Evolutionary conservation across 2,329 filamentous ascomycete genomes (phyloP), one percentile per base, ranked within the genome.

Genomic region (Fusarium buxicola): DNA sequence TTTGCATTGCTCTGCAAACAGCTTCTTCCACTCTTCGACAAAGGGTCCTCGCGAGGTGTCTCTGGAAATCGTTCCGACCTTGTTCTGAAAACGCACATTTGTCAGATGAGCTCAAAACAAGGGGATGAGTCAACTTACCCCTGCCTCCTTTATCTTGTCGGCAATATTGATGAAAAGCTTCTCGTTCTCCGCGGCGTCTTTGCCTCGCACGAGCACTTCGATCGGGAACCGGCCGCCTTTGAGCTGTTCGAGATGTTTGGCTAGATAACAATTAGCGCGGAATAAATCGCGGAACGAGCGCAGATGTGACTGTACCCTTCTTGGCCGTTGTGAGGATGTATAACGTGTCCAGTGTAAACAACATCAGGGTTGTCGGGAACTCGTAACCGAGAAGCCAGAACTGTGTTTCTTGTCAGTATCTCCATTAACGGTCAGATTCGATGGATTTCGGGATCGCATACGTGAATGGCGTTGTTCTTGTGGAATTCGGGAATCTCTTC

Each of bases 331-430:
- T 99, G 66, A 99, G 88, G 58, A 98, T 90, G 79, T 95, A 96
- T 70, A 98, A 84, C 41, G 88, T 88, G 60, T 98, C 95, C 60
- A 89, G 81, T 2, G 94, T 98, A 76, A 99, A 89, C 48, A 99
- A 85, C 83, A 99, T 92, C 64, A 99, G 83, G 0, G 95, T 99
- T 34, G 94, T 94, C 30, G 95, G 95, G 74, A 99, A 99, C 77
- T 99, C 95, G 82, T 99, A 99, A 72, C 95, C 95, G 62, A 99
- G 86, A 52, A 99, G 85, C 96, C 96, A 99, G 79, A 98, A 96
- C 94, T 97, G 76, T 59, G 36, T 60, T 43, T 32, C 24, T 18
- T 27, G 69, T 70, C 55, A 68, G 64, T 46, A 57, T 53, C 32
- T 53, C 18, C 30, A 43, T 44, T 51, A 25, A 38, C 40, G 24